Evolutionary conservation across 495 filamentous ascomycete species (phyloP).

Genomic region (Lindgomyces ingoldianus): DNA sequence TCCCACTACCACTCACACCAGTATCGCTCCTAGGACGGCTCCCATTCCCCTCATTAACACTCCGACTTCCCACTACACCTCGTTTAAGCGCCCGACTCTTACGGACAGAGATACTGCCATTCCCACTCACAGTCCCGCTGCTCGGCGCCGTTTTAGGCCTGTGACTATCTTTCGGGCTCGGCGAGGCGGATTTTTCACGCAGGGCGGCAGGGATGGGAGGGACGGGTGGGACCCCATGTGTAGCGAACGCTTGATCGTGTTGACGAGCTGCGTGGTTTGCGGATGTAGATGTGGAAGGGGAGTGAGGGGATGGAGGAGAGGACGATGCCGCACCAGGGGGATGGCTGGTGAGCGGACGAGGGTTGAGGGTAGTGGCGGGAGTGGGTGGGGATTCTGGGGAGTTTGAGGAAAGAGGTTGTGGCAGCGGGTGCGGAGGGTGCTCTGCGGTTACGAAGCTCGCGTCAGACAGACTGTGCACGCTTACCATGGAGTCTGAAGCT

Average conservation of each 20-base stretch:
- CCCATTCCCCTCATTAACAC: constrained; percentile 16
- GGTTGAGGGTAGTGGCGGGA: constrained; percentile 6
- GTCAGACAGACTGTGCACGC: constrained; percentile 27
- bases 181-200: constrained; percentile 14
- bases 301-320: neutral
- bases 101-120: constrained; percentile 5
- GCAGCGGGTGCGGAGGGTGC: neutral
- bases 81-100: constrained; percentile 31
- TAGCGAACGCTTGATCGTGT: constrained; percentile 10
- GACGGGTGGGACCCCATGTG: constrained; percentile 29
- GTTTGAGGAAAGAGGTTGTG: neutral
- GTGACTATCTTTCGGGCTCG: neutral
- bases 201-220: constrained; percentile 33
- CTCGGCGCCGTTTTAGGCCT: constrained; percentile 30
- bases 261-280: constrained; percentile 1
- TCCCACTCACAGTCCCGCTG: neutral
- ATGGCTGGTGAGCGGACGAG: neutral
- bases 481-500: constrained; percentile 36
- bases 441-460: constrained; percentile 28
- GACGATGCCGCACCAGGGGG: neutral
- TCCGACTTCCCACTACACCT: constrained; percentile 1
- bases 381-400: constrained; percentile 2
- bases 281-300: too few relatives aligned
- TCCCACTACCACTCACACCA: constrained; percentile 1
- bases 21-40: neutral